Conservation (phyloP, 2,329 filamentous ascomycete species). For the Ilyonectria mors-panacis region DNA sequence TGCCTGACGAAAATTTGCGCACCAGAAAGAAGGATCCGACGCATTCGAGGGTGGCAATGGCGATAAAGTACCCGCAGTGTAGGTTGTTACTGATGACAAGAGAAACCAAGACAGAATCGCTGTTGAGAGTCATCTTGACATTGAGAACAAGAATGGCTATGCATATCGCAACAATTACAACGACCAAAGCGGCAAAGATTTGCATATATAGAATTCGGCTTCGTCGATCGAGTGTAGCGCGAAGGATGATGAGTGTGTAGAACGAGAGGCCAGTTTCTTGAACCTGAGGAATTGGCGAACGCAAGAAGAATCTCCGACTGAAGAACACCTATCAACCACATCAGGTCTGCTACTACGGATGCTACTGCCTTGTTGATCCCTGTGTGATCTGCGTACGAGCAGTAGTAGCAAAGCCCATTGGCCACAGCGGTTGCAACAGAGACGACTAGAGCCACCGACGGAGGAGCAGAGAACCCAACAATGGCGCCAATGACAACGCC, state of each 20-base stretch:
- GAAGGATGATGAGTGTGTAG: no score
- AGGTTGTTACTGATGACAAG: not conserved
- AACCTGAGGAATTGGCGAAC: no score
- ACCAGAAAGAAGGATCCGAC: not conserved
- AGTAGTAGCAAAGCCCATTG: constrained; percentile 5
- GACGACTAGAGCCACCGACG: not conserved
- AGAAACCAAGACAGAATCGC: no score
- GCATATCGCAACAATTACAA: not conserved
- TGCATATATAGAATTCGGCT: no score
- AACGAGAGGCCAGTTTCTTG: no score
- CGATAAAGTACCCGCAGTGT: not conserved
- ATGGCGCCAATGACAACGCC: not conserved
- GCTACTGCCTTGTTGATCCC: not conserved
- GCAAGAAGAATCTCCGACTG: no score
- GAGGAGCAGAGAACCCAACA: not conserved
- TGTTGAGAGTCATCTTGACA: not conserved
- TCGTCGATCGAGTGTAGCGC: no score
- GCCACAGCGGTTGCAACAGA: not conserved
- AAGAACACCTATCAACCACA: not conserved
- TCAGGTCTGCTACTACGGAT: not conserved
- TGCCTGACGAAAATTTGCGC: not conserved
- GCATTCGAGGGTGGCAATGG: not conserved
- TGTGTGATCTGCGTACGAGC: not conserved
- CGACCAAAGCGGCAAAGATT: no score
- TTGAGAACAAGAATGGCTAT: not conserved